Base-by-base conservation (phyloP, 441 rosid species). In the Raphanus hybrid region DNA sequence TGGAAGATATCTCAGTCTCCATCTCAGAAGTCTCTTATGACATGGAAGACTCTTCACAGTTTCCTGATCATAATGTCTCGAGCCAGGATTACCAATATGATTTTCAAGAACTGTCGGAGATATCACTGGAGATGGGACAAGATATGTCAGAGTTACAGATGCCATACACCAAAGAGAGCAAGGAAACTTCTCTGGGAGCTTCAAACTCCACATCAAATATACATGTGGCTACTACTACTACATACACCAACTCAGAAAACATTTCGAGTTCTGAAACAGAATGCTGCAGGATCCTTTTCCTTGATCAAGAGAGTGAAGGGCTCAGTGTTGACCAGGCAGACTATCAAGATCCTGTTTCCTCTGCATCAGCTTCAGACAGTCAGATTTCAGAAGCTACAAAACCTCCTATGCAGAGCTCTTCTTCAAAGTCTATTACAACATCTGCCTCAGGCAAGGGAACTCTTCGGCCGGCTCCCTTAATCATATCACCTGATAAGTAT, bases 221-320 rank as follows among this genome's bases (percentile, higher is more conserved):
- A 67, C 81, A 75, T 65, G 77, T 76, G 62, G 74, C 75, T 55
- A 10, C 79, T 70, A 23, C 26, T 29, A 23, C 26, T 29, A 29
- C 34, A 29, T 74, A 85, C 62, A 75, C 70, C 34, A 87, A 85
- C 76, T 73, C 84, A 76, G 91, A 85, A 70, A 81, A 83, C 12
- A 70, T 85, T 54, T 78, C 91, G 78, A 84, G 87, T 66, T 82
- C 97, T 45, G 97, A 96, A 78, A 93, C 91, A 79, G 97, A 92
- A 82, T 92, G 93, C 81, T 92, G 97, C 82, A 84, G 87, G 86
- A 82, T 86, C 77, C 85, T 93, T 74, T 92, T 93, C 71, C 90
- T 86, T 0, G 97, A 93, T 70, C 86, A 83, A 78, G 80, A 85
- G 58, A 87, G 73, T 55, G 82, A 82, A 70, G 85, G 74, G 62